A percentile compares a stretch with the other conserved stretches of the same genome.
Evolutionary conservation across 176 grass and related monocot species (phyloP).

Genomic region (Cymbopogon citratus): DNA sequence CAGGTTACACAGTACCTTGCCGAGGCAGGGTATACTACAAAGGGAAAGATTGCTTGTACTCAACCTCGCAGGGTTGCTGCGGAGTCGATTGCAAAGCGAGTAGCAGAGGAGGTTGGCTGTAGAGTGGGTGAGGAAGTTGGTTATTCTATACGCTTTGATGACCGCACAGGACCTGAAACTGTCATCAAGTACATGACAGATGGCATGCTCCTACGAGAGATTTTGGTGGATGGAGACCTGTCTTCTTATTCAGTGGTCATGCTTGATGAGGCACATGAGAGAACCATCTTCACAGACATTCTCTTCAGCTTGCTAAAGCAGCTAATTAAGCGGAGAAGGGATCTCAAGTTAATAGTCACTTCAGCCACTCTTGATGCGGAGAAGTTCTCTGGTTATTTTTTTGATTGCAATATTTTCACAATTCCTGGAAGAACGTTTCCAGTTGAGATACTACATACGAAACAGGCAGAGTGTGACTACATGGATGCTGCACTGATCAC

Average conservation of each 20-base stretch:
- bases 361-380: slow-evolving; percentile 95
- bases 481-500: slow-evolving; percentile 91
- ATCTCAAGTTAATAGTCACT: slow-evolving; percentile 92
- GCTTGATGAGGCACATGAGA: slow-evolving; percentile 98
- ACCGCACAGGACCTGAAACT: slow-evolving; percentile 83
- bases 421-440: slow-evolving; percentile 96
- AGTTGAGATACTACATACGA: slow-evolving; percentile 93
- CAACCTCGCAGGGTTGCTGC: slow-evolving; percentile 93
- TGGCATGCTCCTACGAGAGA: slow-evolving; percentile 94
- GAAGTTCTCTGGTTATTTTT: slow-evolving; percentile 98
- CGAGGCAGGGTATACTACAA: slow-evolving; percentile 85
- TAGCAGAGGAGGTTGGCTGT: slow-evolving; percentile 94
- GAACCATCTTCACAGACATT: slow-evolving; percentile 90
- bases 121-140: slow-evolving; percentile 89
- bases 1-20: slow-evolving; percentile 93
- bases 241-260: slow-evolving; percentile 92
- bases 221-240: slow-evolving; percentile 88
- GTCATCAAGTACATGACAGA: slow-evolving; percentile 99
- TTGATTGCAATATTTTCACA: slow-evolving; percentile 95
- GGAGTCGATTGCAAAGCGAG: slow-evolving; percentile 91
- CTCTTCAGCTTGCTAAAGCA: slow-evolving; percentile 90
- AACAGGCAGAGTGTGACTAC: slow-evolving; percentile 90
- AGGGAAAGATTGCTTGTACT: slow-evolving; percentile 94
- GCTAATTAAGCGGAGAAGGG: slow-evolving; percentile 80
- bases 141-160: slow-evolving; percentile 95